Conservation (phyloP, 495 filamentous ascomycete genomes). For the Lepidopterella palustris region DNA sequence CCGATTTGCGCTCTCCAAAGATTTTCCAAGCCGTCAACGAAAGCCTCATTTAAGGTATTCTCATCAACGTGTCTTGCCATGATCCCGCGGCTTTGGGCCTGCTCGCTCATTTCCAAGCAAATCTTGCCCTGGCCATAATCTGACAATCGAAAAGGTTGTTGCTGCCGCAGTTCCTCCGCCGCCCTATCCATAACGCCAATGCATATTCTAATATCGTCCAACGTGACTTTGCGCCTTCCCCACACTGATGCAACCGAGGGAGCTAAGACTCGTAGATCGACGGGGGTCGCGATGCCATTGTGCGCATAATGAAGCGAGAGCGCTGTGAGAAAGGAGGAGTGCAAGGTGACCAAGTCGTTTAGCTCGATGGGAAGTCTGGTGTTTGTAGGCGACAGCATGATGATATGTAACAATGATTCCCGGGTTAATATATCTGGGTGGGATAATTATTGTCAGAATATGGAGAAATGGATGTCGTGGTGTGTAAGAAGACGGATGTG, state of each 20-base stretch:
- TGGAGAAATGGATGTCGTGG: not conserved
- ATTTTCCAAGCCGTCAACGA: constrained; percentile 44
- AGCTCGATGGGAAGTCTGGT: constrained; percentile 43
- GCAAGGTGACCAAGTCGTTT: constrained; percentile 49
- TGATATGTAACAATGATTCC: not conserved
- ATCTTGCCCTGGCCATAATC: constrained; percentile 55
- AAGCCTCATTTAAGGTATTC: constrained; percentile 48
- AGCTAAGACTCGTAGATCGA: constrained; percentile 51
- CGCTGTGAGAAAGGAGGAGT: constrained; percentile 52
- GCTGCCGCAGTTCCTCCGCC: constrained; percentile 12
- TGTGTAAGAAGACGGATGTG: not conserved
- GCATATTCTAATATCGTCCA: constrained; percentile 48
- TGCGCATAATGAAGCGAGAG: constrained; percentile 56
- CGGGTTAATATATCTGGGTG: not conserved
- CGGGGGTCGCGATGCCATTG: constrained; percentile 54
- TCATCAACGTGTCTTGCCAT: constrained; percentile 49
- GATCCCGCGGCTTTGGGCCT: constrained; percentile 39
- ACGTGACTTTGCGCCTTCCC: constrained; percentile 52
- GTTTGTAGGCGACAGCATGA: not conserved
- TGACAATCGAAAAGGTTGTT: constrained; percentile 42
- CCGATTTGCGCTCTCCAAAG: constrained; percentile 41
- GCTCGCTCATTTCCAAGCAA: constrained; percentile 38
- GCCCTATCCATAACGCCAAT: constrained; percentile 46
- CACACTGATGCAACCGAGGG: constrained; percentile 52
- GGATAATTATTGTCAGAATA: not conserved